Evolutionary conservation across 768 basidiomycete genomes (phyloP).

Genomic region (Cantharellus anzutake): DNA sequence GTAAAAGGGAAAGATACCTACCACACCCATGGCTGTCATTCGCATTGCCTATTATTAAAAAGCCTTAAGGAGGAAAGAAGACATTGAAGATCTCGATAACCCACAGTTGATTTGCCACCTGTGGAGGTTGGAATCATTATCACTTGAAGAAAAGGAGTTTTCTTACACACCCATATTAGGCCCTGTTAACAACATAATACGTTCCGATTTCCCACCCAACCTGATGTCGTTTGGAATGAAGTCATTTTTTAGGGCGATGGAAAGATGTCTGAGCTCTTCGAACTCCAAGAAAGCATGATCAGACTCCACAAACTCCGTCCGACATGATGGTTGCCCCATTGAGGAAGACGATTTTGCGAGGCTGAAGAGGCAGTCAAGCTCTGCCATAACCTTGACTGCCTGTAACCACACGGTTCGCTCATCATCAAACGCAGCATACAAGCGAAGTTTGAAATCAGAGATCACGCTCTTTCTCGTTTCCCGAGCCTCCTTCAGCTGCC

Average conservation of each 20-base stretch:
- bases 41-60: constrained; percentile 44
- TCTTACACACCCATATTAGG: constrained; percentile 33
- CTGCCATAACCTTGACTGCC: constrained; percentile 70
- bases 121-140: constrained; percentile 23
- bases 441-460: constrained; percentile 62
- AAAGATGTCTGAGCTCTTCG: constrained; percentile 76
- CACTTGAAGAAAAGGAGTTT: constrained; percentile 22
- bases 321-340: constrained; percentile 83
- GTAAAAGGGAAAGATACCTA: neutral
- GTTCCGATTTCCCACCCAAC: constrained; percentile 49
- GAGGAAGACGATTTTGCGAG: constrained; percentile 77
- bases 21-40: constrained; percentile 85
- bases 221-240: constrained; percentile 92
- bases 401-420: constrained; percentile 69
- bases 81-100: constrained; percentile 4
- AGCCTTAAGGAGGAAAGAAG: neutral
- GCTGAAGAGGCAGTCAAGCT: constrained; percentile 91
- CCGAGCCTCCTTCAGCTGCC: constrained; percentile 79
- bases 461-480: constrained; percentile 67
- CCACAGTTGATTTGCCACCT: constrained; percentile 62
- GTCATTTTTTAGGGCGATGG: constrained; percentile 43
- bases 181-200: constrained; percentile 78
- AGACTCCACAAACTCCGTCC: constrained; percentile 72
- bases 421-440: constrained; percentile 65
- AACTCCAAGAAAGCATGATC: constrained; percentile 75